Evolutionary conservation across 495 filamentous ascomycete species (phyloP).

Genomic region (Rhizodiscina lignyota): DNA sequence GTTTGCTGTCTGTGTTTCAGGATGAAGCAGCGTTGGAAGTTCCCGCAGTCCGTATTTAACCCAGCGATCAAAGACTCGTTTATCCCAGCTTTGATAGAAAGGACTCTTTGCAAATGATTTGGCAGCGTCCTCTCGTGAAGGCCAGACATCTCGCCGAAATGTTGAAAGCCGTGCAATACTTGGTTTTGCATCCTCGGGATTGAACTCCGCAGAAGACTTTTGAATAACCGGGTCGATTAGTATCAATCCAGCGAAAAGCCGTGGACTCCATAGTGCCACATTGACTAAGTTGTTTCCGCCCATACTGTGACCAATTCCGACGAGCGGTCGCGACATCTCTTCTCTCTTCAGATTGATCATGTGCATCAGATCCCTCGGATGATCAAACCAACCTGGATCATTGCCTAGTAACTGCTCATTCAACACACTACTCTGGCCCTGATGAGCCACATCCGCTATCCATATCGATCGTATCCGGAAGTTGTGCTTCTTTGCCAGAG

Average conservation of each 20-base stretch:
- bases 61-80: conserved; percentile 20
- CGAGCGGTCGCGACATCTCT: conserved; percentile 71
- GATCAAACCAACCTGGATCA: conserved; percentile 56
- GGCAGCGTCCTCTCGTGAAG: conserved; percentile 16
- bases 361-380: conserved; percentile 77
- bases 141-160: conserved; percentile 19
- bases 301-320: conserved; percentile 84
- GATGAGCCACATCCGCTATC: conserved; percentile 27
- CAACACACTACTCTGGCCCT: conserved; percentile 22
- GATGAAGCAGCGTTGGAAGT: conserved; percentile 20
- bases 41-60: conserved; percentile 23
- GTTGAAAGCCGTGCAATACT: conserved; percentile 16
- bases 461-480: conserved; percentile 26
- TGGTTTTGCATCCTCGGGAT: conserved; percentile 14
- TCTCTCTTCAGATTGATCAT: conserved; percentile 70
- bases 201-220: conserved; percentile 14
- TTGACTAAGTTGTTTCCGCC: conserved; percentile 53
- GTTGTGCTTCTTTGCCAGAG: conserved; percentile 7
- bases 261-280: conserved; percentile 62
- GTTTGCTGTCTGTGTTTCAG: conserved; percentile 5
- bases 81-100: conserved; percentile 25
- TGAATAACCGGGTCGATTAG: conserved; percentile 72
- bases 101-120: conserved; percentile 12
- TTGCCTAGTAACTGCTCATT: conserved; percentile 25
- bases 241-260: conserved; percentile 59